These are phyloP conservation scores for Stentor coeruleus DNA, from an alignment of 73 alveolate genomes.

Conservation along the genomic window DNA sequence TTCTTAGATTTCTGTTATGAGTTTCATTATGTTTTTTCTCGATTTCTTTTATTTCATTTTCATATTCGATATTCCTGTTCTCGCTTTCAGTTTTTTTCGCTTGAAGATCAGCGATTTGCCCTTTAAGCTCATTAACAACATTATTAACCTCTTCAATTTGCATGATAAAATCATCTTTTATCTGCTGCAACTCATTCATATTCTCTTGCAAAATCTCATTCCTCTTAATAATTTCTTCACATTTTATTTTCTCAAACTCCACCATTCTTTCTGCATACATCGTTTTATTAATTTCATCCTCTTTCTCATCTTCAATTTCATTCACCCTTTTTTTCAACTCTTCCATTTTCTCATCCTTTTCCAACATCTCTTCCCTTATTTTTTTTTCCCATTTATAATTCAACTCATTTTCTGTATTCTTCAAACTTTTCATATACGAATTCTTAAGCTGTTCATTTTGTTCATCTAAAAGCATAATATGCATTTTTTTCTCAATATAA, in stretches of 20 bases:
- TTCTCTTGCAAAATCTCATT: neutral
- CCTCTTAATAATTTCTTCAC: neutral
- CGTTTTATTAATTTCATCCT: too few species aligned
- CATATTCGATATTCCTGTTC: neutral
- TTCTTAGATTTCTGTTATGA: neutral
- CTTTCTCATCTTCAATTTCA: neutral
- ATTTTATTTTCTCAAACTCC: neutral
- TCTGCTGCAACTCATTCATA: neutral
- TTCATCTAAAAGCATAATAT: neutral
- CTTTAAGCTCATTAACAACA: neutral
- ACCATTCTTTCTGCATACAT: neutral
- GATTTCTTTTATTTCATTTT: too few species aligned
- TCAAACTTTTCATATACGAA: too few species aligned
- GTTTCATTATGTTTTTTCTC: neutral
- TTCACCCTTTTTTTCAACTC: neutral
- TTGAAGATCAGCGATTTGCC: neutral
- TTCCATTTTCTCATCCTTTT: neutral
- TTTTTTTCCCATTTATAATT: neutral
- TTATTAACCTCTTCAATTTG: neutral
- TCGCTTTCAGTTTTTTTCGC: neutral
- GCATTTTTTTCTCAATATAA: neutral
- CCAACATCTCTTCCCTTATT: neutral
- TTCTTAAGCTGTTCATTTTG: neutral
- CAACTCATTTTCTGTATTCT: neutral
- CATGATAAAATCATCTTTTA: neutral